Percentiles rank a stretch among this genome's conserved stretches.
These are phyloP conservation scores for Mucor mucedo DNA, from an alignment of 371 early-diverging fungal genomes.

Conservation along the genomic window DNA sequence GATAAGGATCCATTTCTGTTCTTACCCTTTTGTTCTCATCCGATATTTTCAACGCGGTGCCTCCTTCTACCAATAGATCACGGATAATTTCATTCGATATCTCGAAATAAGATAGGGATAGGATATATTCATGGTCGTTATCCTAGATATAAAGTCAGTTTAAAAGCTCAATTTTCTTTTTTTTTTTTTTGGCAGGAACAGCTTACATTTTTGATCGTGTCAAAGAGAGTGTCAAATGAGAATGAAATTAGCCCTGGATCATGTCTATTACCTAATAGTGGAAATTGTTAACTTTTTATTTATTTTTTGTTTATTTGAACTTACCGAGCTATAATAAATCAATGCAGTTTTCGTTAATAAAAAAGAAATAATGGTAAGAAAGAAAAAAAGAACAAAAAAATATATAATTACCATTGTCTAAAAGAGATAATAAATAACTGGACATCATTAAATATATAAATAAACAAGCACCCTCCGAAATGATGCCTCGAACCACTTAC, in stretches of 20 bases:
- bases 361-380: too few relatives aligned
- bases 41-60: slow-evolving; percentile 59
- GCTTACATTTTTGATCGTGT: slow-evolving; percentile 65
- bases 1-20: too few relatives aligned
- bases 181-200: not conserved
- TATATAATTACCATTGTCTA: slow-evolving; percentile 34
- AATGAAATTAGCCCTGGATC: slow-evolving; percentile 87
- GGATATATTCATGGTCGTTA: slow-evolving; percentile 16
- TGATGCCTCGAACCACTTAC: slow-evolving; percentile 22
- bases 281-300: not conserved
- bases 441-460: slow-evolving; percentile 30
- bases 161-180: not conserved
- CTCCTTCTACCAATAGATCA: slow-evolving; percentile 74
- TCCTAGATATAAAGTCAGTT: slow-evolving; percentile 2
- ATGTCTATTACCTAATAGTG: slow-evolving; percentile 56
- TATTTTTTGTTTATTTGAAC: not conserved
- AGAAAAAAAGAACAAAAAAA: not conserved
- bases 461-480: not conserved
- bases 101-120: slow-evolving; percentile 74
- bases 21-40: slow-evolving; percentile 48
- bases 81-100: slow-evolving; percentile 92
- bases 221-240: slow-evolving; percentile 83
- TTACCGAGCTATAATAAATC: slow-evolving; percentile 15
- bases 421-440: not conserved
- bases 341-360: not conserved